A percentile compares a stretch with the other conserved stretches of the same genome.
These are phyloP conservation scores for Metschnikowia picachoensis DNA, from an alignment of 805 yeast genomes.

Conservation along the genomic window DNA sequence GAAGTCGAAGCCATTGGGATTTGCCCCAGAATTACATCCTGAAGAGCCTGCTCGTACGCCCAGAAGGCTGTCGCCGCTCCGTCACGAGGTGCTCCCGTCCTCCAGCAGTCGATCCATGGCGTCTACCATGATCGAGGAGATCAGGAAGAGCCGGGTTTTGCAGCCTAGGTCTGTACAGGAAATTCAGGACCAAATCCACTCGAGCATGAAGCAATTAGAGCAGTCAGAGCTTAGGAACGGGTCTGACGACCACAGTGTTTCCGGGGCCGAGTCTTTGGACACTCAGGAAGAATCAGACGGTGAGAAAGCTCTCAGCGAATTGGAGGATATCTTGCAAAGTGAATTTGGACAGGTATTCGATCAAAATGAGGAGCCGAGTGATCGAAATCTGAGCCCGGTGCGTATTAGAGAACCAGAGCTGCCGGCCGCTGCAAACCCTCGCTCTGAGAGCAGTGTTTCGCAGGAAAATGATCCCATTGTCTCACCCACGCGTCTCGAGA, in stretches of 20 bases:
- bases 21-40: no score
- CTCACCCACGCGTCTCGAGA: no score
- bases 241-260: neutral
- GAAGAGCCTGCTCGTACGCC: conserved; percentile 7
- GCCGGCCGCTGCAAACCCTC: no score
- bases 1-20: no score
- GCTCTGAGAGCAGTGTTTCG: no score
- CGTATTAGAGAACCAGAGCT: no score
- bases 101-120: conserved; percentile 6
- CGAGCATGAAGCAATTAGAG: conserved; percentile 18
- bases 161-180: conserved; percentile 16
- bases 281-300: conserved; percentile 2
- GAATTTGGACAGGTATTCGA: no score
- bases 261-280: neutral
- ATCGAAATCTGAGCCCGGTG: no score
- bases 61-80: conserved; percentile 15
- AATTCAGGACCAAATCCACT: conserved; percentile 25
- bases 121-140: conserved; percentile 9
- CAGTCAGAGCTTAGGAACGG: neutral
- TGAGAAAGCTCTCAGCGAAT: neutral
- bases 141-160: conserved; percentile 13
- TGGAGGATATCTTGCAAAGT: no score
- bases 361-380: no score
- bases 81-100: conserved; percentile 7
- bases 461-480: no score